A percentile compares a stretch with the other conserved stretches of the same genome.
Conservation (phyloP, 2,329 filamentous ascomycete genomes). For the Fusarium incarnatum region DNA sequence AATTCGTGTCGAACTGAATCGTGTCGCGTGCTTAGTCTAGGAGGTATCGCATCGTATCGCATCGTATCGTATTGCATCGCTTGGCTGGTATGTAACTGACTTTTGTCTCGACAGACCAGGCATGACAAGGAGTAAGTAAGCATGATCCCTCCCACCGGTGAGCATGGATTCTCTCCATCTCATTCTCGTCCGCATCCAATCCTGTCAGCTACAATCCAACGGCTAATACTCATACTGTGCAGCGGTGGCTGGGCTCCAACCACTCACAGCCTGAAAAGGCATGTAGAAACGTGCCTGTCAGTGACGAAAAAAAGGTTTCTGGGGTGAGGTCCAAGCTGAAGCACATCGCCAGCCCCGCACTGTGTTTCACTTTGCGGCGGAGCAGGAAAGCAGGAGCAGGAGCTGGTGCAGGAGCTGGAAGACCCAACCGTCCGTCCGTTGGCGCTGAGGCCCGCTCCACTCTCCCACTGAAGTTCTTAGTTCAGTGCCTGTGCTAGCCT, state of each 20-base stretch:
- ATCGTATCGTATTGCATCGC: slow-evolving; percentile 4
- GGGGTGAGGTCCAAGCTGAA: slow-evolving; percentile 9
- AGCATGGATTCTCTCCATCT: slow-evolving; percentile 21
- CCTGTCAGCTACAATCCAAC: neutral
- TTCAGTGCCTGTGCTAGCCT: slow-evolving; percentile 1
- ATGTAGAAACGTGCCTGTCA: slow-evolving; percentile 25
- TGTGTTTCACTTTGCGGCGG: slow-evolving; percentile 38
- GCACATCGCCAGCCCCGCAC: slow-evolving; percentile 26
- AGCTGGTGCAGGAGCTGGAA: neutral
- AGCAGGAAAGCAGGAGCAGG: neutral
- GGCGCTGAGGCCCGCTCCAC: slow-evolving; percentile 20
- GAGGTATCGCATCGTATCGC: slow-evolving; percentile 5
- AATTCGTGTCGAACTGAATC: neutral
- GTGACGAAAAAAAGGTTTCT: slow-evolving; percentile 23
- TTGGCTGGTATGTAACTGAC: slow-evolving; percentile 11
- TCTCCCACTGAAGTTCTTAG: slow-evolving; percentile 11
- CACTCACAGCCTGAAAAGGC: slow-evolving; percentile 19
- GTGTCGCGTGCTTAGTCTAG: neutral
- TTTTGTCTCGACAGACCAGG: slow-evolving; percentile 16
- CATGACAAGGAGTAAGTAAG: neutral
- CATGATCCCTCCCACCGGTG: slow-evolving; percentile 2
- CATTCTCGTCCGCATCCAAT: slow-evolving; percentile 5
- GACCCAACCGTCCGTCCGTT: slow-evolving; percentile 23
- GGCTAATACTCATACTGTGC: slow-evolving; percentile 28
- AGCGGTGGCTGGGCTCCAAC: slow-evolving; percentile 22